Base-by-base conservation (phyloP, 441 rosid genomes). In the Euphorbia schlechtendalii region DNA sequence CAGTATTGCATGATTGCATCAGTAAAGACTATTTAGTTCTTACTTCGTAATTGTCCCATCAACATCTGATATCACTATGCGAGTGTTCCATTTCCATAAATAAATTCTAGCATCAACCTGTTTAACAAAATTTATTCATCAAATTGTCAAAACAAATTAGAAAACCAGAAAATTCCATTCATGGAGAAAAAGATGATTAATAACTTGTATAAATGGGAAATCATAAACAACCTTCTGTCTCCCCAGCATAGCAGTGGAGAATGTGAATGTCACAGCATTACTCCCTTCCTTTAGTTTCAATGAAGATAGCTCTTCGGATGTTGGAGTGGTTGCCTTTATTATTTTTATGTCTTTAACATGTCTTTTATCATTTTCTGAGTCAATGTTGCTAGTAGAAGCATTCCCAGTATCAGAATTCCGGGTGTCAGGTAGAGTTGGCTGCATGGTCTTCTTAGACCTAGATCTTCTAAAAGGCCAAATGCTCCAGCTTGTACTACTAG, bases 11-110 rank as follows among this genome's bases (percentile, higher is more conserved):
- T 10, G 4, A 4, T 27, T 27, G 30, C 30, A 27, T 27, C 6
- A 53, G 30, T 55, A 55, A 45, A 66, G 45, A 17, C 18, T 22
- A 8, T 12, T 9, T 20, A 49, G 17, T 0, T 9, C 85, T 78
- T 77, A 89, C 99, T 79, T 92, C 64, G 99, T 95, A 67, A 95
- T 95, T 56, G 99, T 95, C 74, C 99, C 99, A 78, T 95, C 99
- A 69, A 95, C 99, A 82, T 95, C 99, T 17, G 98, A 92, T 72
- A 95, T 81, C 65, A 95, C 97, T 49, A 95, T 81, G 22, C 86
- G 91, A 66, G 90, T 72, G 77, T 86, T 84, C 98, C 98, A 95
- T 74, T 92, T 92, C 99, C 99, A 95, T 72, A 88, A 79, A 83
- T 76, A 91, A 48, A 95, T 92, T 69, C 92, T 83, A 6, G 98